Evolutionary conservation across 2,329 filamentous ascomycete species (phyloP).

Genomic region (Penicillium sp.): DNA sequence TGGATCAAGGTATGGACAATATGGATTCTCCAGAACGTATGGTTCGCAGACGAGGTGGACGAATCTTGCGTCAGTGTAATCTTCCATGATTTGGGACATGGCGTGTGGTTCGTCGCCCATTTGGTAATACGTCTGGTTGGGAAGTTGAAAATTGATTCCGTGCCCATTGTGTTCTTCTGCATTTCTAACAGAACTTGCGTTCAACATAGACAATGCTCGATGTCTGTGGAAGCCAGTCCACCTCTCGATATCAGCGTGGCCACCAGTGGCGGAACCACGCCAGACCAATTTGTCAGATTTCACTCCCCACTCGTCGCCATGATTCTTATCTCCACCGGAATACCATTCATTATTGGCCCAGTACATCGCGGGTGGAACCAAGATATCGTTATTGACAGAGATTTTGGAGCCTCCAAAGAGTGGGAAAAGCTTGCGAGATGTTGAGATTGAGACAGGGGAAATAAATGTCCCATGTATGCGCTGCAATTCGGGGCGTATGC

Average conservation of each 20-base stretch:
- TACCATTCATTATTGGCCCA: conserved; percentile 63
- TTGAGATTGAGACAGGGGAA: conserved; percentile 54
- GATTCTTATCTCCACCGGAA: conserved; percentile 58
- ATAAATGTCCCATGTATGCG: conserved; percentile 67
- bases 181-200: conserved; percentile 36
- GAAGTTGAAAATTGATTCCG: conserved; percentile 29
- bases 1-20: too few species aligned
- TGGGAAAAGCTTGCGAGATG: conserved; percentile 56
- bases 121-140: too few species aligned
- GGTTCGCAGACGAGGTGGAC: too few species aligned
- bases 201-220: conserved; percentile 41
- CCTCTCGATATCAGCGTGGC: conserved; percentile 53
- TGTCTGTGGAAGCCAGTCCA: conserved; percentile 46
- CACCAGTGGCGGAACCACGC: conserved; percentile 69
- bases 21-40: conserved; percentile 8
- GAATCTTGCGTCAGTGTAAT: too few species aligned
- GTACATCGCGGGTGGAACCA: conserved; percentile 72
- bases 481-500: conserved; percentile 67
- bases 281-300: conserved; percentile 64
- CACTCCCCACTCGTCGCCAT: conserved; percentile 61
- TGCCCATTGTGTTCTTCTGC: conserved; percentile 32
- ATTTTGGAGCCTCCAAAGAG: conserved; percentile 73
- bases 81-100: too few species aligned
- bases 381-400: conserved; percentile 70
- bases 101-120: too few species aligned